Base-by-base conservation (phyloP, 2,329 filamentous ascomycete species). In the Cladophialophora exuberans region DNA sequence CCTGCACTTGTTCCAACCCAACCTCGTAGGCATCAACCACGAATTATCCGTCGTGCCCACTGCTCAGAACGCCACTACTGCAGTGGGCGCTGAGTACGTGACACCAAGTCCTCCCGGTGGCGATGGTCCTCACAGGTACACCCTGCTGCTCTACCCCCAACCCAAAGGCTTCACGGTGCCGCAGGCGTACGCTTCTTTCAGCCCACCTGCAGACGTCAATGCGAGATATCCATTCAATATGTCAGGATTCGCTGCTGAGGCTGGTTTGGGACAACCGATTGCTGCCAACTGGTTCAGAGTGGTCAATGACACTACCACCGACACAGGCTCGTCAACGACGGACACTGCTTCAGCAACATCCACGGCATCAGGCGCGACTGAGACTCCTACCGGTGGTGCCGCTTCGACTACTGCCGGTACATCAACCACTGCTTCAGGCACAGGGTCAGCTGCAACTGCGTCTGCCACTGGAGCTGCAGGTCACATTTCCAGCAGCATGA, bases 201-300 rank as follows among this genome's bases (percentile, higher is more conserved):
- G 67, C 17, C 46, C 46, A 9, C 46, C 46, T 10, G 38, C 54
- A 6, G 57, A 64, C 3, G 62, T 56, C n/a, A 62, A 64, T 53
- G 61, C 54, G 54, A 49, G 70, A 6, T 58, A 69, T 0, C 65
- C 67, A 4, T 76, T 75, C 56, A 66, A 75, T 43, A 61, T 71
- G 0, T 60, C 51, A 3, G 58, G 62, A 18, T 76, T 76, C 57
- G 62, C 70, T 2, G 43, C 56, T 0, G 71, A 69, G 2, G 63
- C 70, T 2, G 64, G 62, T 1, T 49, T 76, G 9, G 57, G 50
- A 4, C 47, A 58, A 1, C 66, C 70, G 0, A 28, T 74, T 25
- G 72, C 70, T 2, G 70, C 65, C 5, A 75, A 72, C 54, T 77
- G 69, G 61, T 72, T 76, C 43, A 70, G 71, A 35, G 60, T 67